Evolutionary conservation across 192 early-diverging fungal species (phyloP), one percentile per base, ranked within the genome.

Genomic region (Backusella luteola): DNA sequence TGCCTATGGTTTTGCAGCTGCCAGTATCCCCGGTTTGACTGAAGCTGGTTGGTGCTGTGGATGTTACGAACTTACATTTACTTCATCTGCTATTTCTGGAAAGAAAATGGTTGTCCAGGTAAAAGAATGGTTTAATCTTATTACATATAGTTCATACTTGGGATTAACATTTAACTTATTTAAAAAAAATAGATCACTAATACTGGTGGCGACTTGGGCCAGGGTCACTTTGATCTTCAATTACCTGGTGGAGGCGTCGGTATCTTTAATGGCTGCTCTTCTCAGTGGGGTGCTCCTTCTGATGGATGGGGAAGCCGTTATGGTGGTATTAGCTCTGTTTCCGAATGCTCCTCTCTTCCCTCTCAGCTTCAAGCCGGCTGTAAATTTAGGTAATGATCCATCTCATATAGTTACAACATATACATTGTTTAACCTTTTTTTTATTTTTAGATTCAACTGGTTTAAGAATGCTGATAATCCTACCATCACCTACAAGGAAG

Each of bases 201-300:
- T 34, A 73, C 74, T 36, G 79, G 79, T 68, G 79, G 75, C 7
- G 79, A 80, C 34, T 42, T 80, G 4, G 70, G 69, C 23, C 56
- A 56, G 7, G 76, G 71, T 21, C 74, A 80, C 15, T 80, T 80
- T 42, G 79, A 80, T 68, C 29, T 80, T 17, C 79, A 80, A 26
- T 49, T 80, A 2, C 79, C 79, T 26, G 79, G 79, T 26, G 79
- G 79, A 34, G 79, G 79, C 12, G 75, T 80, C 35, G 79, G 79
- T 69, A 66, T 76, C 42, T 80, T 76, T 42, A 73, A 80, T 35
- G 79, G 70, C 11, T 80, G 79, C 29, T 21, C 38, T 36, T 44
- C 63, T 35, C 74, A 80, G 26, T 79, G 73, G 73, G 53, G 53
- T 26, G 46, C 73, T 46, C 73, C 73, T 34, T 23, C 52, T 26